Conservation (phyloP, 2,329 filamentous ascomycete genomes). For the Nectriaceae sp. region DNA sequence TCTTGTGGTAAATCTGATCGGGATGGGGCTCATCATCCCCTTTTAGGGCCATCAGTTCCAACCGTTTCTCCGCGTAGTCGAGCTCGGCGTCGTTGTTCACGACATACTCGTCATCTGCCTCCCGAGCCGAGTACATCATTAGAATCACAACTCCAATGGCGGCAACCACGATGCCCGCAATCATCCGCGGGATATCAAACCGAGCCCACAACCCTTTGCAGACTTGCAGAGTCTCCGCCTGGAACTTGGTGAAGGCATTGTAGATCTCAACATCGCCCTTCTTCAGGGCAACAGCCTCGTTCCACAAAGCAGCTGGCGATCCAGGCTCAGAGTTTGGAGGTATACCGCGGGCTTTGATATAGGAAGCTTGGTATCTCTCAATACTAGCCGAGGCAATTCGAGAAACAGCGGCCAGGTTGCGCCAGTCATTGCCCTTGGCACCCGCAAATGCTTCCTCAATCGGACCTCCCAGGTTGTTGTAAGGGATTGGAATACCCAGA, state of each 20-base stretch:
- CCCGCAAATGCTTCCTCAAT: constrained; percentile 93
- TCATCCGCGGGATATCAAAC: constrained; percentile 87
- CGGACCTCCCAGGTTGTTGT: constrained; percentile 89
- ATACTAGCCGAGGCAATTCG: constrained; percentile 82
- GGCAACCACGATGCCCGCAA: constrained; percentile 74
- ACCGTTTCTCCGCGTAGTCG: constrained; percentile 58
- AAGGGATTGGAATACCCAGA: constrained; percentile 89
- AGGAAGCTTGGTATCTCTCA: constrained; percentile 83
- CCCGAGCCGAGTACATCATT: constrained; percentile 69
- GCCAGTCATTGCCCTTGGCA: constrained; percentile 66
- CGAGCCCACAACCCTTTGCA: constrained; percentile 89
- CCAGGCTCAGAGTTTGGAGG: constrained; percentile 55
- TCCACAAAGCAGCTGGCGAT: constrained; percentile 44
- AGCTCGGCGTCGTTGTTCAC: constrained; percentile 58
- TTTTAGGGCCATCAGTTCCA: constrained; percentile 49
- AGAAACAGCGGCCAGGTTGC: constrained; percentile 75
- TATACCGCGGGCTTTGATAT: constrained; percentile 71
- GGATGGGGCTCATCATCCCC: constrained; percentile 43
- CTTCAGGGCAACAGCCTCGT: constrained; percentile 48
- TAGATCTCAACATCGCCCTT: constrained; percentile 45
- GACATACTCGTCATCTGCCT: constrained; percentile 55
- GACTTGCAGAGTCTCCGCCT: constrained; percentile 73
- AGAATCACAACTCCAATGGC: constrained; percentile 68
- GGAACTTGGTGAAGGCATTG: constrained; percentile 69
- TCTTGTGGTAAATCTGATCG: constrained; percentile 36